A percentile compares a stretch with the other conserved stretches of the same genome.
Conservation (phyloP, 306 rosid genomes). For the apple (Malus domestica) region ASM211411v1 NC_041798.1:10973001-10973500, state of each 20-base stretch:
- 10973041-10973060: not conserved
- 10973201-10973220: not conserved
- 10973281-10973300: not conserved
- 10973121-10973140: not conserved
- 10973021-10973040: not conserved
- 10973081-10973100: not conserved
- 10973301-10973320: not conserved
- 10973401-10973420: not conserved
- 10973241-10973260: not conserved
- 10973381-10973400: not conserved
- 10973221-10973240: not conserved
- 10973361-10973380: not conserved
- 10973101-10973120: not conserved
- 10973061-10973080: not conserved
- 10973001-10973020: not conserved
- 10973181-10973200: not conserved
- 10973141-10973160: not conserved
- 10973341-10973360: not conserved
- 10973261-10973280: not conserved
- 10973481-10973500: not conserved
- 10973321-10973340: not conserved
- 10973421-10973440: not conserved
- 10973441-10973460: not conserved
- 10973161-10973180: not conserved
- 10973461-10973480: not conserved